Evolutionary conservation across 805 yeast species (phyloP), one percentile per base, ranked within the genome.

Genomic region (Peterozyma xylosa): DNA sequence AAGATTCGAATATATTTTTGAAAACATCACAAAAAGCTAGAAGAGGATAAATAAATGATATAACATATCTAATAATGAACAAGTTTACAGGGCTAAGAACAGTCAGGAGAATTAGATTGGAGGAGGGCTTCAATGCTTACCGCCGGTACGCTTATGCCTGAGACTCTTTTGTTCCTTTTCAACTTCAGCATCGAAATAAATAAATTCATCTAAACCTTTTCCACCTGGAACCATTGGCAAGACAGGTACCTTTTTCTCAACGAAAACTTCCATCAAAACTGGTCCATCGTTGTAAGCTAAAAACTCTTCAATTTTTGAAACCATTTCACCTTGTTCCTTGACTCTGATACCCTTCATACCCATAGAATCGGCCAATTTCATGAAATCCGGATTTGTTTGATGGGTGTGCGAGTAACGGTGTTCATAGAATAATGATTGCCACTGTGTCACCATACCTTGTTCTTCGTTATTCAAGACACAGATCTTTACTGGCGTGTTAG

Each of bases 361-460:
- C 96, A 91, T 89, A 39, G 96, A 84, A 41, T 93, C 96, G 16
- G 96, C 95, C 45, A 93, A 73, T 66, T 86, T 86, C 73, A 87
- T 78, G 62, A 90, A 93, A 67, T 93, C 84, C 45, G 99, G 99
- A 66, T 93, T 93, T 47, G 76, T 62, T 71, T 93, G 99, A 69
- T 93, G 98, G 18, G 99, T 91, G 68, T 93, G 98, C n/a, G 97
- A 76, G 66, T 87, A 93, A 68, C 99, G 81, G 68, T 91, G 91
- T 65, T 91, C 96, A 68, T 93, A 93, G 74, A 93, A 93, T 49
- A 93, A 71, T 11, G 96, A 85, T 72, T 93, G 99, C 99, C 99
- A 93, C 67, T 93, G 99, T 11, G 98, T 91, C 45, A 93, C 99
- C 99, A 93, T 93, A 62, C 99, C 99, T 72, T 93, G 99, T 71